Evolutionary conservation across 805 yeast genomes (phyloP).

Genomic region (Candida ipomoeae): DNA sequence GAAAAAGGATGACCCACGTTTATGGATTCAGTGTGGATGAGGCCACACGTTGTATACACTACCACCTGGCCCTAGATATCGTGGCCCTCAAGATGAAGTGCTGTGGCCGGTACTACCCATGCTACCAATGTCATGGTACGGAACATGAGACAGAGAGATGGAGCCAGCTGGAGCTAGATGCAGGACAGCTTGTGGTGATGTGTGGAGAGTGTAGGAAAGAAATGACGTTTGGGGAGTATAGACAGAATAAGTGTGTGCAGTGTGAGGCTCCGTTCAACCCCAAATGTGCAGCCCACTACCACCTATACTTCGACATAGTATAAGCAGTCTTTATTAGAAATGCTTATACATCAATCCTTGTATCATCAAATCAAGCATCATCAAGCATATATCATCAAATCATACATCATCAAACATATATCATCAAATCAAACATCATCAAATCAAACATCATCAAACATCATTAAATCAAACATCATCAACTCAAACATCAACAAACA

Average conservation of each 20-base stretch:
- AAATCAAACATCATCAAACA: too few species aligned
- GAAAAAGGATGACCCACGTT: conserved; percentile 3
- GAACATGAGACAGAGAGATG: conserved; percentile 16
- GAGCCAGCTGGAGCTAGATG: conserved; percentile 8
- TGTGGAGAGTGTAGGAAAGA: conserved; percentile 36
- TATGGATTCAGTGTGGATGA: conserved; percentile 22
- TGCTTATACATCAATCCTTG: too few species aligned
- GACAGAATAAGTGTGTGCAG: conserved; percentile 17
- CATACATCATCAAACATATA: too few species aligned
- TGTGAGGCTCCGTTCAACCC: conserved; percentile 35
- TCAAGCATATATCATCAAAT: too few species aligned
- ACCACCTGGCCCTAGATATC: conserved; percentile 31
- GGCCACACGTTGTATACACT: conserved; percentile 37
- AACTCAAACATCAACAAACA: too few species aligned
- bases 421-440: too few species aligned
- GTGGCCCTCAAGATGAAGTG: conserved; percentile 39
- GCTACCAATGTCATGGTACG: conserved; percentile 35
- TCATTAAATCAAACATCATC: too few species aligned
- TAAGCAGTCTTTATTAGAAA: too few species aligned
- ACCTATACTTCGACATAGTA: conserved; percentile 29
- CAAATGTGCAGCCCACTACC: conserved; percentile 34
- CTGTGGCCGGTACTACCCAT: conserved; percentile 35
- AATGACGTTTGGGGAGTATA: conserved; percentile 28
- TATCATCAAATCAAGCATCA: too few species aligned
- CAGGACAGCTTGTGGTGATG: conserved; percentile 22